These are phyloP conservation scores for Verticillium longisporum DNA, from an alignment of 2,329 filamentous ascomycete species.

Conservation along the genomic window DNA sequence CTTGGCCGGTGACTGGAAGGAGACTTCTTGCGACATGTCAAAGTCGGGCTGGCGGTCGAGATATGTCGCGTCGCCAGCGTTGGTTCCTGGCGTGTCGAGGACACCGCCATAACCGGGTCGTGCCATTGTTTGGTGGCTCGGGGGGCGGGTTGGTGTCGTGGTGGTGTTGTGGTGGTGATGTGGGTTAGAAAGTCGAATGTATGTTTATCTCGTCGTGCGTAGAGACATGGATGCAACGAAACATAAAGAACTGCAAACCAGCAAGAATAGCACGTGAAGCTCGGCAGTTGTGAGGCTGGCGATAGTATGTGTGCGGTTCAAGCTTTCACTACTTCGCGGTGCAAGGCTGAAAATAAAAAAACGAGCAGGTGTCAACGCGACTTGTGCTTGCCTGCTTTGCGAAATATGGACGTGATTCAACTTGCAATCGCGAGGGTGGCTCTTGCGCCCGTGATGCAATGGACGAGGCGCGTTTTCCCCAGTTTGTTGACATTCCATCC, in stretches of 20 bases:
- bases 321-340: background rate
- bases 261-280: constrained; percentile 5
- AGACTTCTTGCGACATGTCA: constrained; percentile 81
- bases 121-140: constrained; percentile 45
- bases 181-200: background rate
- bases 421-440: constrained; percentile 1
- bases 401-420: constrained; percentile 1
- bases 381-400: background rate
- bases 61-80: constrained; percentile 77
- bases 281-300: background rate
- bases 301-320: background rate
- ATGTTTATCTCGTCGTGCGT: background rate
- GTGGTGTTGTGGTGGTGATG: background rate
- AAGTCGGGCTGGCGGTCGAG: constrained; percentile 64
- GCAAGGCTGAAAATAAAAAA: background rate
- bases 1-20: constrained; percentile 75
- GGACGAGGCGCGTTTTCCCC: background rate
- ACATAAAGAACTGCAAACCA: constrained; percentile 1
- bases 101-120: constrained; percentile 54
- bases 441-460: background rate
- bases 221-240: constrained; percentile 1
- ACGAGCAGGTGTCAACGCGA: background rate
- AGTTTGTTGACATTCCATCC: background rate
- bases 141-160: background rate
- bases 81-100: constrained; percentile 82